Evolutionary conservation across 2,329 filamentous ascomycete species (phyloP).

Genomic region (Pseudonectria foliicola): DNA sequence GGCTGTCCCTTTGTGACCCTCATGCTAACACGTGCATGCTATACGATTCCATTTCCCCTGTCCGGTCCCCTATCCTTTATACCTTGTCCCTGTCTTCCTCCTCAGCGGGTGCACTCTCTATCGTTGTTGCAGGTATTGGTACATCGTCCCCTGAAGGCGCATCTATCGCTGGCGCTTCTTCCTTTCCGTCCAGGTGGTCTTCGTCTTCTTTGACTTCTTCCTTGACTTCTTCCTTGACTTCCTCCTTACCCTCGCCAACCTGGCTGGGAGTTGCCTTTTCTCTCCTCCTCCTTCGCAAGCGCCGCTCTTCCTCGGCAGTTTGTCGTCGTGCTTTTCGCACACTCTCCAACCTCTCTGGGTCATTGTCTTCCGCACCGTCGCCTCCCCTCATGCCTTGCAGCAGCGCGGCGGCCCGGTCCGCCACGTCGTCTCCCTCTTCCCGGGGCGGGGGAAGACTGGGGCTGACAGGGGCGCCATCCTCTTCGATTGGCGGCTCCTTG

Average conservation of each 20-base stretch:
- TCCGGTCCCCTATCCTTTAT: slow-evolving; percentile 9
- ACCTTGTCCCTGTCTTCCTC: slow-evolving; percentile 15
- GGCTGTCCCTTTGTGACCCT: slow-evolving; percentile 8
- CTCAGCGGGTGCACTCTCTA: slow-evolving; percentile 8
- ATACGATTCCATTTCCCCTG: slow-evolving; percentile 15
- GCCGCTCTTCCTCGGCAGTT: slow-evolving; percentile 72
- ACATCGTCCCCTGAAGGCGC: slow-evolving; percentile 11
- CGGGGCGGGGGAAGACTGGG: slow-evolving; percentile 40
- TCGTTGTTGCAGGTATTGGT: slow-evolving; percentile 13
- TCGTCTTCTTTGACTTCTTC: slow-evolving; percentile 7
- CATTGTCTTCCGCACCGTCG: slow-evolving; percentile 47
- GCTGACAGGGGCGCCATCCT: slow-evolving; percentile 46
- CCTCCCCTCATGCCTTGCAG: slow-evolving; percentile 74
- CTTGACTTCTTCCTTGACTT: slow-evolving; percentile 13
- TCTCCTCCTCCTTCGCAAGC: slow-evolving; percentile 57
- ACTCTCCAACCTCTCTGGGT: slow-evolving; percentile 47
- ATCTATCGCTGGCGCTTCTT: slow-evolving; percentile 6
- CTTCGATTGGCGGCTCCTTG: slow-evolving; percentile 33
- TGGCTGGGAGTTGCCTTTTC: slow-evolving; percentile 45
- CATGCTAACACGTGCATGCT: slow-evolving; percentile 13
- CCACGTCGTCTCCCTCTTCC: slow-evolving; percentile 63
- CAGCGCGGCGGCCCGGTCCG: slow-evolving; percentile 74
- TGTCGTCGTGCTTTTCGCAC: slow-evolving; percentile 57
- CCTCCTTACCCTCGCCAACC: slow-evolving; percentile 20
- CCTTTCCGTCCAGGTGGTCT: slow-evolving; percentile 3